Evolutionary conservation across 257 asterid species (phyloP).

Genomic region (Petrea volubilis): DNA sequence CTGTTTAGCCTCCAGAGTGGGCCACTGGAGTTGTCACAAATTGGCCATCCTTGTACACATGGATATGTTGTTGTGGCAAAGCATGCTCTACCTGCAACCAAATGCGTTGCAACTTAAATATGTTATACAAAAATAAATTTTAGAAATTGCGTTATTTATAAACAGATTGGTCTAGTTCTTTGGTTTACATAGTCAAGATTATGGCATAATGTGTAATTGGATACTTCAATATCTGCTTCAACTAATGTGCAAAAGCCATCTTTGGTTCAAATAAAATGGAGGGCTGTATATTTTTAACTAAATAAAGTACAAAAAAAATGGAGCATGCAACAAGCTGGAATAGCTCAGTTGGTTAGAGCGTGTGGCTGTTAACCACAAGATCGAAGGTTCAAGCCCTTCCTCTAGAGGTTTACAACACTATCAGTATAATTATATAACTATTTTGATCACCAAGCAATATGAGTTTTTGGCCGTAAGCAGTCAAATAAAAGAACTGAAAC

Average conservation of each 20-base stretch:
- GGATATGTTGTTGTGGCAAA: constrained; percentile 87
- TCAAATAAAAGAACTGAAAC: constrained; percentile 20
- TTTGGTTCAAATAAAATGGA: too few relatives aligned
- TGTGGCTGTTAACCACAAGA: constrained; percentile 99
- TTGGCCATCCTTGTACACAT: constrained; percentile 74
- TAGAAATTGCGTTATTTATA: neutral
- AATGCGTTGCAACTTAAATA: neutral
- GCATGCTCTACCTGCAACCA: constrained; percentile 79
- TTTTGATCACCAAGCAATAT: neutral
- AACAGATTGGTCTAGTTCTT: neutral
- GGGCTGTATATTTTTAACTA: neutral
- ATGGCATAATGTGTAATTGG: too few relatives aligned
- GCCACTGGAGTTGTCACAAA: constrained; percentile 82
- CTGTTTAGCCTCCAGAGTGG: constrained; percentile 83
- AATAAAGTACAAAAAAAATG: neutral
- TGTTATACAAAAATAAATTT: neutral
- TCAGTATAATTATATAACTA: neutral
- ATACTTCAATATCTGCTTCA: too few relatives aligned
- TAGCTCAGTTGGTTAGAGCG: constrained; percentile 99
- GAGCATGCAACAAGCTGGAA: constrained; percentile 61
- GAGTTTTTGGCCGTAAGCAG: neutral
- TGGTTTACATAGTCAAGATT: too few relatives aligned
- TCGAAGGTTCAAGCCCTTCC: constrained; percentile 89
- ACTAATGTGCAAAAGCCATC: too few relatives aligned
- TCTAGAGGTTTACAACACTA: too few relatives aligned